These are phyloP conservation scores for Phaffia tasmanica DNA, from an alignment of 768 basidiomycete genomes.

Conservation along the genomic window DNA sequence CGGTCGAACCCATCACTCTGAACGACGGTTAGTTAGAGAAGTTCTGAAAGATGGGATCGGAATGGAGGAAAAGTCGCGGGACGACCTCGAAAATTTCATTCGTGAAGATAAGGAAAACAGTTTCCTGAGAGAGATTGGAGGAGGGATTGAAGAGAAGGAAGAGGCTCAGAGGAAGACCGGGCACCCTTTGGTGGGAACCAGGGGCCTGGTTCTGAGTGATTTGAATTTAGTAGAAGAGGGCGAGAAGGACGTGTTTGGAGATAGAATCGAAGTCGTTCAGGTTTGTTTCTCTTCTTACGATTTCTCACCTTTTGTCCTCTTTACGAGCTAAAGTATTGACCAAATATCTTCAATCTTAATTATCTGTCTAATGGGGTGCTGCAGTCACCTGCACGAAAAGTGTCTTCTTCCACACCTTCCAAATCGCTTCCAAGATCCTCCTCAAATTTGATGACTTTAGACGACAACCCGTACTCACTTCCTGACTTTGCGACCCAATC, in stretches of 20 bases:
- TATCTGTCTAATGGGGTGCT: not conserved
- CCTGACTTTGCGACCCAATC: conserved; percentile 1
- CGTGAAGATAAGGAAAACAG: not conserved
- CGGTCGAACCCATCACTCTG: conserved; percentile 10
- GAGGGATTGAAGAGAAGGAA: not conserved
- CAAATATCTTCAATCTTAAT: not conserved
- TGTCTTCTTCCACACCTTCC: not conserved
- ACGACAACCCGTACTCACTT: conserved; percentile 3
- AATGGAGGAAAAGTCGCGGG: not conserved
- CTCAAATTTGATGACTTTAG: not conserved
- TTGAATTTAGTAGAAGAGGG: not conserved
- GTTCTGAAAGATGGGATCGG: conserved; percentile 1
- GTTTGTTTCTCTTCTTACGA: not conserved
- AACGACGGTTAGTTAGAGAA: not conserved
- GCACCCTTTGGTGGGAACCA: too few species aligned
- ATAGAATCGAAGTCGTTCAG: not conserved
- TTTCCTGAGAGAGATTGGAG: not conserved
- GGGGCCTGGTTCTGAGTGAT: not conserved
- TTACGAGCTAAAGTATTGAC: not conserved
- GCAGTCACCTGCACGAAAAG: conserved; percentile 3
- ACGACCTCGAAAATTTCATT: not conserved
- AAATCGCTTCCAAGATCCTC: not conserved
- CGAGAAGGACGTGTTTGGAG: conserved; percentile 9
- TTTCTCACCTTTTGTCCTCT: not conserved
- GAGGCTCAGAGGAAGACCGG: too few species aligned